A percentile compares a stretch with the other conserved stretches of the same genome.
Evolutionary conservation across 2,329 filamentous ascomycete genomes (phyloP).

Genomic region (Aspergillus piperis): DNA sequence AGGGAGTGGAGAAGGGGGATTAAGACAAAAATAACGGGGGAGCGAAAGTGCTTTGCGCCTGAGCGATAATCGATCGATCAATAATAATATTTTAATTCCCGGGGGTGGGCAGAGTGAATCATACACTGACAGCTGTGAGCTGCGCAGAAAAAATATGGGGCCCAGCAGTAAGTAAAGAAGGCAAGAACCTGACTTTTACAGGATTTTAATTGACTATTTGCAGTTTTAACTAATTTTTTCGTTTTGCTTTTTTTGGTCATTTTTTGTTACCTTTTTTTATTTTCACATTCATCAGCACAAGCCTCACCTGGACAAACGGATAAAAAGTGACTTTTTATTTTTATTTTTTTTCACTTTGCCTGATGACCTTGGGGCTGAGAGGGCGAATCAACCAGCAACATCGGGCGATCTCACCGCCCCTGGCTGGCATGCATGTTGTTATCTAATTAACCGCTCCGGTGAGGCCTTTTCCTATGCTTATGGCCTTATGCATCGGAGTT

Average conservation of each 20-base stretch:
- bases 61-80: conserved; percentile 15
- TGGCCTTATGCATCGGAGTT: conserved; percentile 3
- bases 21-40: conserved; percentile 22
- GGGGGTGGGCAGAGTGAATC: conserved; percentile 2
- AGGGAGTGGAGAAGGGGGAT: conserved; percentile 25
- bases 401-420: conserved; percentile 12
- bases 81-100: conserved; percentile 2
- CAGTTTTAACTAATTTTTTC: no score
- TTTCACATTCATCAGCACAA: not conserved
- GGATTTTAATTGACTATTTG: not conserved
- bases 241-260: not conserved
- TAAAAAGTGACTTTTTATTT: conserved; percentile 8
- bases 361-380: not conserved
- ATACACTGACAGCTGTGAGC: conserved; percentile 4
- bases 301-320: conserved; percentile 8
- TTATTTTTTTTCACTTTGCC: not conserved
- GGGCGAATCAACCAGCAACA: conserved; percentile 4
- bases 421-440: conserved; percentile 7
- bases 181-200: not conserved
- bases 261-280: not conserved
- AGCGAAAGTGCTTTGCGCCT: not conserved
- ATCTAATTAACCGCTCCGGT: conserved; percentile 8
- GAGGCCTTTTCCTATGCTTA: conserved; percentile 6
- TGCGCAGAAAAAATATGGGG: not conserved
- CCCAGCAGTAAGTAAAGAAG: not conserved